These are phyloP conservation scores for Sodiomyces alkalinus DNA, from an alignment of 2,329 filamentous ascomycete genomes.

Conservation along the genomic window DNA sequence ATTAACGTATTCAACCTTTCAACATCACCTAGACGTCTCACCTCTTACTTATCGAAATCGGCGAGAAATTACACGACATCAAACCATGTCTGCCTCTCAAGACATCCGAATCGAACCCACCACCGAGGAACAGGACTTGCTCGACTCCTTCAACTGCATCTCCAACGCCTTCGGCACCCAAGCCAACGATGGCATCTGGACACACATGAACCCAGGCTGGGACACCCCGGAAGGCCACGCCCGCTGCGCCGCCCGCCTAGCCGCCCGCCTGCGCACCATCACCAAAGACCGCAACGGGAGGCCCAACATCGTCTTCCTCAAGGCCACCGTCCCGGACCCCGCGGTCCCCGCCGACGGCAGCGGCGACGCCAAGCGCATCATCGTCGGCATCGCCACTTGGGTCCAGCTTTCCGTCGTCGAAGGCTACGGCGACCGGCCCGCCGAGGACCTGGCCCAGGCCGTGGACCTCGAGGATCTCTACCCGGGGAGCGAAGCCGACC, in stretches of 20 bases:
- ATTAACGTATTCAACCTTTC: too few species aligned
- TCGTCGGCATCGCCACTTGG: slow-evolving; percentile 43
- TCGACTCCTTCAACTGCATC: slow-evolving; percentile 11
- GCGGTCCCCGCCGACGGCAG: slow-evolving; percentile 7
- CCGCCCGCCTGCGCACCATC: slow-evolving; percentile 23
- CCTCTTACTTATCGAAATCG: too few species aligned
- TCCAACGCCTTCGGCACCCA: slow-evolving; percentile 31
- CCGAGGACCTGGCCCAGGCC: slow-evolving; percentile 15
- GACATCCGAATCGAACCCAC: slow-evolving; percentile 13
- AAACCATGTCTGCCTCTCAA: not conserved
- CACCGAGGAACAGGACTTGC: slow-evolving; percentile 13
- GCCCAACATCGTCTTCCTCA: slow-evolving; percentile 35
- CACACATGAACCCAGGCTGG: slow-evolving; percentile 36
- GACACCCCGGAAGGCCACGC: slow-evolving; percentile 29
- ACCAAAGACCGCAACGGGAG: slow-evolving; percentile 26
- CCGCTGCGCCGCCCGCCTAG: slow-evolving; percentile 19
- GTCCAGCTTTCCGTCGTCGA: slow-evolving; percentile 31
- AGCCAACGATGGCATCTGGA: slow-evolving; percentile 33
- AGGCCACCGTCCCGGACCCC: slow-evolving; percentile 29
- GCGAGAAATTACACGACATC: too few species aligned
- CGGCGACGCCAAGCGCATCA: slow-evolving; percentile 8
- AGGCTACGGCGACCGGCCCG: slow-evolving; percentile 27
- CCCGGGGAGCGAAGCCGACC: slow-evolving; percentile 26
- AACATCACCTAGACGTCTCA: too few species aligned
- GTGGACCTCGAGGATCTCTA: slow-evolving; percentile 21